These are phyloP conservation scores for Rhizopogon rudus DNA, from an alignment of 768 basidiomycete genomes.

Conservation along the genomic window DNA sequence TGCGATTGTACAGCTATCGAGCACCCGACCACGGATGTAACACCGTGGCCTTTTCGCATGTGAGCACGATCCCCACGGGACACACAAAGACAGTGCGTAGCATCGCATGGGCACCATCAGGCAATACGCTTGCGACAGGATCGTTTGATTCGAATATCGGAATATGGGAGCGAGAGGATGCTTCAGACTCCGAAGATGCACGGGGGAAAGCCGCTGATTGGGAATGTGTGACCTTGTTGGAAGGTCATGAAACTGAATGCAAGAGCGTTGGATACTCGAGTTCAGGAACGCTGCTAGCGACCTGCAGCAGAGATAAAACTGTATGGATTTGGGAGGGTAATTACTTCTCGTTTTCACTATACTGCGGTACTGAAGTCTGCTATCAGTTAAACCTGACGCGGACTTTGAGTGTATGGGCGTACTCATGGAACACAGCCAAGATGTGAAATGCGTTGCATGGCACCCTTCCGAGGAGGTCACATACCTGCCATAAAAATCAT, in stretches of 20 bases:
- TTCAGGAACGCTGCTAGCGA: conserved; percentile 79
- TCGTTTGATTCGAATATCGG: conserved; percentile 93
- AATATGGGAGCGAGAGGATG: conserved; percentile 76
- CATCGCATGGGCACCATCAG: conserved; percentile 87
- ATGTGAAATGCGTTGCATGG: conserved; percentile 94
- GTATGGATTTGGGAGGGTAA: conserved; percentile 99
- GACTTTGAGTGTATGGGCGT: conserved; percentile 96
- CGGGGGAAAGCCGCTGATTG: conserved; percentile 49
- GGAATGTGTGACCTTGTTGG: conserved; percentile 84
- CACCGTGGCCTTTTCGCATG: conserved; percentile 40
- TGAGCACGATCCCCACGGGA: conserved; percentile 71
- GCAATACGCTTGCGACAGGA: conserved; percentile 80
- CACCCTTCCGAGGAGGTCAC: conserved; percentile 90
- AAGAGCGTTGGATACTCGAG: conserved; percentile 84
- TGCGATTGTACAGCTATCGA: conserved; percentile 76
- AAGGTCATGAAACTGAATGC: conserved; percentile 97
- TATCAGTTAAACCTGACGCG: conserved; percentile 76
- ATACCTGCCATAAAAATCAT: background rate
- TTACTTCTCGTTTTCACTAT: conserved; percentile 6
- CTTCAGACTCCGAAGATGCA: conserved; percentile 28
- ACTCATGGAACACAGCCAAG: conserved; percentile 94
- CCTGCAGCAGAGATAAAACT: conserved; percentile 93
- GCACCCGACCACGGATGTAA: conserved; percentile 12
- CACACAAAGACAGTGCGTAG: conserved; percentile 87
- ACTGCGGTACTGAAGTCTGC: background rate